These are phyloP conservation scores for Ulota crispa DNA, from an alignment of 225 moss, liverwort and hornwort species.

Conservation along the genomic window DNA sequence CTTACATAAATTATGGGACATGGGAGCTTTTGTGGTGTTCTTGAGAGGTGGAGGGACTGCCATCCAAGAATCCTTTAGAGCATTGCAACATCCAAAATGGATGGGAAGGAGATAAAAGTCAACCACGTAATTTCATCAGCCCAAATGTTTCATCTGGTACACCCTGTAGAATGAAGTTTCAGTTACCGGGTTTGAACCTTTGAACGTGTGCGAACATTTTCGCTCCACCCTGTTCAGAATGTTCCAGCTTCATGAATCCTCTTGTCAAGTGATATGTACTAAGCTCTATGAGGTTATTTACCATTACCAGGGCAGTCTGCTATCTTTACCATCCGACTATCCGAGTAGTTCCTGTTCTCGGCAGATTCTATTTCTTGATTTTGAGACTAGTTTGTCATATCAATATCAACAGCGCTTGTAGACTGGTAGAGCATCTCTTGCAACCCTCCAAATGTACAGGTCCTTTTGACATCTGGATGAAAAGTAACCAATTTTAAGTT, in stretches of 20 bases:
- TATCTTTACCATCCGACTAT: neutral
- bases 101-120: neutral
- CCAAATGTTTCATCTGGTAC: neutral
- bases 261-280: neutral
- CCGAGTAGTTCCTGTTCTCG: neutral
- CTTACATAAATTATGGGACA: too few species aligned
- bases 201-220: neutral
- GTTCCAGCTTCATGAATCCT: neutral
- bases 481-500: too few species aligned
- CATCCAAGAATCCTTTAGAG: neutral
- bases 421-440: too few species aligned
- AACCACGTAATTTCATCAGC: neutral
- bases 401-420: neutral
- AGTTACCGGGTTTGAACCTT: neutral
- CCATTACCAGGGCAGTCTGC: neutral
- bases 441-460: fast-evolving
- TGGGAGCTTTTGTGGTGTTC: neutral
- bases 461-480: too few species aligned
- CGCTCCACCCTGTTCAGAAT: neutral
- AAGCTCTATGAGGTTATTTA: neutral
- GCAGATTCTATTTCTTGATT: neutral
- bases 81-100: neutral
- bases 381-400: neutral
- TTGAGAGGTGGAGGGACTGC: neutral
- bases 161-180: neutral